Base-by-base conservation (phyloP, 2,329 filamentous ascomycete species). In the Cadophora malorum region DNA sequence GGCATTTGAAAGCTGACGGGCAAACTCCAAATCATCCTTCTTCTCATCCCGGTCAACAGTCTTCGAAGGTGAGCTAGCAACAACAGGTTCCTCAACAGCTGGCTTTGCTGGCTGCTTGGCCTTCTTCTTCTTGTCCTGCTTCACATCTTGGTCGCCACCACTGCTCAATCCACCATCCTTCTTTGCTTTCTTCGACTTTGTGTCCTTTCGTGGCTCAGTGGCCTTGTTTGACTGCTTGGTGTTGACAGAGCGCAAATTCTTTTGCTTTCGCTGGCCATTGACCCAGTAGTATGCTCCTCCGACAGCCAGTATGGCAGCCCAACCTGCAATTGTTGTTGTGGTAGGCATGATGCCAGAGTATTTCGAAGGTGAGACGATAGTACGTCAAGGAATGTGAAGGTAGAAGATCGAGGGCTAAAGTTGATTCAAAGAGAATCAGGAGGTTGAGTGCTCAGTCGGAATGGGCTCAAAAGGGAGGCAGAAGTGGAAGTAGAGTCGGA, bases 21-120 rank as follows among this genome's bases (percentile, higher is more conserved):
- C 93, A 78, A 96, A 95, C 72, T 94, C 91, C 74, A 86, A 86
- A 78, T 91, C 91, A 76, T 90, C 88, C 66, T 88, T 86, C 68
- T 90, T 88, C 67, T 90, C 74, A 49, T 76, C 75, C 6, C 68
- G 69, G 41, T 71, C 71, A 19, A 66, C 63, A 23, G 60, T 50
- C 12, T 64, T 55, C 12, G 21, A 53, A 14, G 56, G 35, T 14
- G 64, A 68, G n/a, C 58, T 56, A 19, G 49, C 19, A 4, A 67
- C 64, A 25, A 47, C 41, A n/a, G 68, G n/a, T 10, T 69, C 64
- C 35, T 71, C 67, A 14, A 38, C 35, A 25, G 60, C 65, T 21
- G 58, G 16, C 65, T 70, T 69, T 14, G 47, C 60, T 23, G 52
- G 35, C 49, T 65, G 63, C 61, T 64, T 64, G 4, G 60, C 41